A percentile compares a stretch with the other conserved stretches of the same genome.
These are phyloP conservation scores for Xylaria cubensis DNA, from an alignment of 495 filamentous ascomycete genomes.

Conservation along the genomic window DNA sequence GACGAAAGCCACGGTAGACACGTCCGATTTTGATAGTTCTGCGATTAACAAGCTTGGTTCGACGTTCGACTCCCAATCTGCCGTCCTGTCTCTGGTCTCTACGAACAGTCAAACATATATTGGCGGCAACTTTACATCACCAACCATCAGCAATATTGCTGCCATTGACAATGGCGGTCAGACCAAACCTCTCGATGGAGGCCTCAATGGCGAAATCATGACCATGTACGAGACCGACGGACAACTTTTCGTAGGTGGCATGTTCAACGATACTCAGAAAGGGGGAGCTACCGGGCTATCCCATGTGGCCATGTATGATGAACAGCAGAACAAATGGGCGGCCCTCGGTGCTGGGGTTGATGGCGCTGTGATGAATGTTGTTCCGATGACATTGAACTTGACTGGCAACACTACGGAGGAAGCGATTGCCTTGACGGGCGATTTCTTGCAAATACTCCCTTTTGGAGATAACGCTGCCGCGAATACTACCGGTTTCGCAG, in stretches of 20 bases:
- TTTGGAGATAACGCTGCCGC: constrained; percentile 68
- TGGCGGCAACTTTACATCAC: constrained; percentile 82
- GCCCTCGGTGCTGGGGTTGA: constrained; percentile 87
- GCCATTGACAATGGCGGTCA: constrained; percentile 68
- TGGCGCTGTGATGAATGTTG: constrained; percentile 74
- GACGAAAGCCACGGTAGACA: constrained; percentile 60
- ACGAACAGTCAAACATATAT: constrained; percentile 70
- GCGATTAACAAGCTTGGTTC: constrained; percentile 75
- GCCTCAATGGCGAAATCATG: constrained; percentile 80
- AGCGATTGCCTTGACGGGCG: constrained; percentile 79
- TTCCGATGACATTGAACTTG: constrained; percentile 81
- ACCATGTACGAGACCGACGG: constrained; percentile 70
- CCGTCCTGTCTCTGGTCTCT: constrained; percentile 67
- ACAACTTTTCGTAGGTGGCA: constrained; percentile 81
- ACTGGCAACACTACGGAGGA: constrained; percentile 71
- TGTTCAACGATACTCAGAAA: constrained; percentile 77
- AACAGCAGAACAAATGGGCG: constrained; percentile 70
- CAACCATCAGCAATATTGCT: constrained; percentile 73
- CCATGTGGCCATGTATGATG: constrained; percentile 79
- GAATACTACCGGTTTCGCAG: constrained; percentile 74
- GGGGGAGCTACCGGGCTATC: constrained; percentile 65
- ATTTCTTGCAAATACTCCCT: constrained; percentile 73
- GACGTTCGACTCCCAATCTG: constrained; percentile 67
- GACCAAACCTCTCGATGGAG: constrained; percentile 66
- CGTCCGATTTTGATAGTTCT: constrained; percentile 71